phyloP scores from a whole-genome alignment of 2,329 filamentous ascomycete genomes.

The Xylariomycetidae sp. region DNA sequence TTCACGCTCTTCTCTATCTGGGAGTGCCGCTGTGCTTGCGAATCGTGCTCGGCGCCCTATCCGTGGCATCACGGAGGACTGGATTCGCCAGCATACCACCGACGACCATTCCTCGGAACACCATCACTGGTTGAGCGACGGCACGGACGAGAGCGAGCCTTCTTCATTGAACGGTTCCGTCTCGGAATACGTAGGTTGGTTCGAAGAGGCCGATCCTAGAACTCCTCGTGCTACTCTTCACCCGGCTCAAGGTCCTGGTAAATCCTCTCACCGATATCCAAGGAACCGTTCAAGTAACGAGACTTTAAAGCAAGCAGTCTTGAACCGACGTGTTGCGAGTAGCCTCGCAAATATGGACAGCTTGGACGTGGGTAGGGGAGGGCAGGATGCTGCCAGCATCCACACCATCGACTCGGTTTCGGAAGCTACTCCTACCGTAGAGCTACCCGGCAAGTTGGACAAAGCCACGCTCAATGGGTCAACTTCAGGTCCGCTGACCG shows the following conservation, averaged over 20 bases:
- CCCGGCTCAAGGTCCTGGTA: conserved; percentile 22
- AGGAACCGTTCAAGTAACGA: conserved; percentile 51
- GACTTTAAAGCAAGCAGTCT: conserved; percentile 42
- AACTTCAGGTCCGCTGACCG: conserved; percentile 14
- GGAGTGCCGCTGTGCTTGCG: conserved; percentile 57
- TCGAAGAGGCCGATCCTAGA: conserved; percentile 42
- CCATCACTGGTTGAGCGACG: conserved; percentile 81
- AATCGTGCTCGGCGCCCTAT: conserved; percentile 57
- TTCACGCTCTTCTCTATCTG: conserved; percentile 29
- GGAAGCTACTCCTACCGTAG: conserved; percentile 21
- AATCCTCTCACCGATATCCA: conserved; percentile 32
- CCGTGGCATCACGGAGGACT: conserved; percentile 71
- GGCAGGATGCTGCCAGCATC: conserved; percentile 24
- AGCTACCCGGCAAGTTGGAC: conserved; percentile 29
- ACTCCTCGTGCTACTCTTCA: conserved; percentile 42
- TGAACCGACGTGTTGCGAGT: conserved; percentile 19
- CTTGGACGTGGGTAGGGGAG: conserved; percentile 14
- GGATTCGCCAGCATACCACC: conserved; percentile 82
- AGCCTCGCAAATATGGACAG: conserved; percentile 21
- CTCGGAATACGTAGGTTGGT: conserved; percentile 42
- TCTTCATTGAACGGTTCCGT: conserved; percentile 68
- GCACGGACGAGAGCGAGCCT: conserved; percentile 66
- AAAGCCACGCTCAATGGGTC: conserved; percentile 25
- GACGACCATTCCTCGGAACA: conserved; percentile 64
- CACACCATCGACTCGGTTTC: conserved; percentile 23